Conservation (phyloP, 2,329 filamentous ascomycete genomes). For the Cercospora beticola region DNA sequence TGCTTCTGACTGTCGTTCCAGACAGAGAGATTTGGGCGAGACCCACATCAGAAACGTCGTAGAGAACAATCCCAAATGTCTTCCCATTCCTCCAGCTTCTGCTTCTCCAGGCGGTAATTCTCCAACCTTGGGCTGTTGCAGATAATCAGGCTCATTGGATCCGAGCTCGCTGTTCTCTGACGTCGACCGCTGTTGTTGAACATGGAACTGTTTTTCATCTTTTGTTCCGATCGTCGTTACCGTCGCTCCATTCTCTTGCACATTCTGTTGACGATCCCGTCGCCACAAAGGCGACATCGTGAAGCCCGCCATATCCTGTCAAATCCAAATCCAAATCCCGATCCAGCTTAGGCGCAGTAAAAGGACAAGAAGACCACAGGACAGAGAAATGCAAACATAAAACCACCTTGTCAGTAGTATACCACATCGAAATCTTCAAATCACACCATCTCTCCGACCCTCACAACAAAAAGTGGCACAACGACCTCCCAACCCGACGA, state of each 20-base stretch:
- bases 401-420: background rate
- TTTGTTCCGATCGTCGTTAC: background rate
- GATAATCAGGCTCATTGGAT: background rate
- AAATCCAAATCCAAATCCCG: background rate
- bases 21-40: background rate
- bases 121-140: conserved; percentile 6
- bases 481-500: background rate
- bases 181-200: background rate
- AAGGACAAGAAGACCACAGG: background rate
- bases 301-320: background rate
- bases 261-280: background rate
- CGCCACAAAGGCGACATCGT: background rate
- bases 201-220: background rate
- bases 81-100: conserved; percentile 18
- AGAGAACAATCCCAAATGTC: conserved; percentile 22
- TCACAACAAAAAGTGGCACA: background rate
- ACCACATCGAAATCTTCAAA: background rate
- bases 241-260: background rate
- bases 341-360: background rate
- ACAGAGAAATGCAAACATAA: background rate
- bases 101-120: conserved; percentile 12
- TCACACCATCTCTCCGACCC: background rate
- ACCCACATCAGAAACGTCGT: conserved; percentile 20
- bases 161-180: background rate
- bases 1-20: no score